Conservation (phyloP, 805 yeast species). For the Candida bentonensis region DNA sequence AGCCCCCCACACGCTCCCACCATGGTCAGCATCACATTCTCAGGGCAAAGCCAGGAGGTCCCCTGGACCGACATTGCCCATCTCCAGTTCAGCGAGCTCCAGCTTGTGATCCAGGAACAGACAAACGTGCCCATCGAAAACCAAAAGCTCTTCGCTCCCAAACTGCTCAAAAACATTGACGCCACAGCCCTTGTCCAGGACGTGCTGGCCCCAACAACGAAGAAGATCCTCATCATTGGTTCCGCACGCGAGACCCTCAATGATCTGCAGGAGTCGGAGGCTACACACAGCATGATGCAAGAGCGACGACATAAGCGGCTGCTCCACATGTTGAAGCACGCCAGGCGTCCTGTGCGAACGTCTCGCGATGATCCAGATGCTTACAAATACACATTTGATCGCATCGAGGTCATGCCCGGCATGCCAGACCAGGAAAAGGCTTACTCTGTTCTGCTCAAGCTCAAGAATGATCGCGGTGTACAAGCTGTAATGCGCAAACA, state of each 20-base stretch:
- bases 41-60: neutral
- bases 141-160: constrained; percentile 20
- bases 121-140: constrained; percentile 17
- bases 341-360: constrained; percentile 6
- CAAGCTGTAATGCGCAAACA: constrained; percentile 23
- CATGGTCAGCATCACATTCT: neutral
- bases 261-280: constrained; percentile 13
- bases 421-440: constrained; percentile 21
- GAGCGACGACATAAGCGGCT: neutral
- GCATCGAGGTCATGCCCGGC: constrained; percentile 17
- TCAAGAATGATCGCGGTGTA: constrained; percentile 23
- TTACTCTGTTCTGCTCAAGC: constrained; percentile 15
- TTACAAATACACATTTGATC: constrained; percentile 20
- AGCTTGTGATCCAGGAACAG: constrained; percentile 12
- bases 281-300: constrained; percentile 7
- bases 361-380: constrained; percentile 4
- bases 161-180: constrained; percentile 14
- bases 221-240: constrained; percentile 20
- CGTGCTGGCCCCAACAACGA: constrained; percentile 6
- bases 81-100: constrained; percentile 9
- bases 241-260: constrained; percentile 15
- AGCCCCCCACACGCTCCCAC: neutral
- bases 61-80: neutral
- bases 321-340: neutral
- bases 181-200: constrained; percentile 7